A percentile compares a stretch with the other conserved stretches of the same genome.
Evolutionary conservation across 2,329 filamentous ascomycete species (phyloP).

Genomic region (Venturiaceae sp.): DNA sequence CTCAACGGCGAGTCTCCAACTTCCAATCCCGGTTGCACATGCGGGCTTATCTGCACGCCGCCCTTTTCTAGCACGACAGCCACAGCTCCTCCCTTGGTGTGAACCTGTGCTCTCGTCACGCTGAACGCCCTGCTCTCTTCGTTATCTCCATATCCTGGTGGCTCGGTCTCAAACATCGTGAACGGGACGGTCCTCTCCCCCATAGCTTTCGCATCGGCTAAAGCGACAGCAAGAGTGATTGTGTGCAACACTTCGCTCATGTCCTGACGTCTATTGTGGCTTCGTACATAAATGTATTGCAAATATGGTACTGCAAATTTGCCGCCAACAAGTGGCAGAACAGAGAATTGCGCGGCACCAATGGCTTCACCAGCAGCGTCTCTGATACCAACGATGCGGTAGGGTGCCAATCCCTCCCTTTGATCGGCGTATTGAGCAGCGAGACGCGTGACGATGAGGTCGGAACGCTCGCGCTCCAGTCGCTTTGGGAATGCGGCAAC

Average conservation of each 20-base stretch:
- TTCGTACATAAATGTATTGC: conserved; percentile 15
- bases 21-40: conserved; percentile 15
- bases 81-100: conserved; percentile 13
- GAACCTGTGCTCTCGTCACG: conserved; percentile 10
- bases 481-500: conserved; percentile 11
- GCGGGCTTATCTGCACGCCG: conserved; percentile 10
- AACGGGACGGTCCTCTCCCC: conserved; percentile 10
- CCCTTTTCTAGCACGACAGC: conserved; percentile 13
- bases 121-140: conserved; percentile 6
- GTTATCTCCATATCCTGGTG: conserved; percentile 6
- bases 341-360: conserved; percentile 15
- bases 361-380: conserved; percentile 12
- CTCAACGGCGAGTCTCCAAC: conserved; percentile 13
- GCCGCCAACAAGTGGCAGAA: conserved; percentile 10
- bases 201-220: conserved; percentile 10
- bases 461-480: conserved; percentile 13
- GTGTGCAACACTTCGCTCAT: conserved; percentile 16
- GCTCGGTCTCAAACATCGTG: conserved; percentile 15
- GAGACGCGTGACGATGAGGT: conserved; percentile 13
- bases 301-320: conserved; percentile 14
- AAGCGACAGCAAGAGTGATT: conserved; percentile 12
- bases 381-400: conserved; percentile 13
- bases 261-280: conserved; percentile 12
- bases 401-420: conserved; percentile 11
- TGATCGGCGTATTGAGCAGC: conserved; percentile 9